These are phyloP conservation scores for Entomortierella chlamydospora DNA, from an alignment of 192 early-diverging fungal genomes.

Conservation along the genomic window DNA sequence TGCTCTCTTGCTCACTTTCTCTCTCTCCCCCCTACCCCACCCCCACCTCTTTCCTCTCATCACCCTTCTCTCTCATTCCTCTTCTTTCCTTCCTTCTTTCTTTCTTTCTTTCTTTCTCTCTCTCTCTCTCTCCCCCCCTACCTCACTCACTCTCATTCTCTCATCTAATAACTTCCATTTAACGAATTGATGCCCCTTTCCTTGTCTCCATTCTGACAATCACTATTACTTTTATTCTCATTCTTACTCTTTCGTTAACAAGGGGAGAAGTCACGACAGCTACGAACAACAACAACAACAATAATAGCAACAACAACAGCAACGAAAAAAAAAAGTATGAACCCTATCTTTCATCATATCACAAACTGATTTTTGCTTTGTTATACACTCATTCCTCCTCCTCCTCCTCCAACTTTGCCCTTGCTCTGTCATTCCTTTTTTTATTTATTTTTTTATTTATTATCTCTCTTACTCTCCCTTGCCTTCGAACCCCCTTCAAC, in stretches of 20 bases:
- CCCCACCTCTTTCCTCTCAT: no score
- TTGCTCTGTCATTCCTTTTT: not conserved
- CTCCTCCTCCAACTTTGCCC: no score
- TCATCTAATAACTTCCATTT: not conserved
- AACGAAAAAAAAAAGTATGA: no score
- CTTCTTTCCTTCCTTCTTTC: not conserved
- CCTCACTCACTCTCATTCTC: not conserved
- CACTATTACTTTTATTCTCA: not conserved
- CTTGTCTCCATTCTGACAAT: not conserved
- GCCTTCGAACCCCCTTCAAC: not conserved
- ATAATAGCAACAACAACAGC: no score
- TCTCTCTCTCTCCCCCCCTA: not conserved
- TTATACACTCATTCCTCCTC: not conserved
- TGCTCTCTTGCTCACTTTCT: no score
- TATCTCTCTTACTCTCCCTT: not conserved
- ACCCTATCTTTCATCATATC: no score
- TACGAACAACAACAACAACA: no score
- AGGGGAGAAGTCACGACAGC: not conserved
- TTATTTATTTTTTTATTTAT: not conserved
- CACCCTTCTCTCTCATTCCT: no score
- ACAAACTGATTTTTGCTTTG: no score
- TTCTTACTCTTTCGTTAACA: not conserved
- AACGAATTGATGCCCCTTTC: not conserved
- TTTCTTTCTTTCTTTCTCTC: constrained; percentile 1
- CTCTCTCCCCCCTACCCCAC: no score